Percentiles rank a stretch among this genome's conserved stretches.
Evolutionary conservation across 2,329 filamentous ascomycete genomes (phyloP).

Genomic region (Nemania sp.): DNA sequence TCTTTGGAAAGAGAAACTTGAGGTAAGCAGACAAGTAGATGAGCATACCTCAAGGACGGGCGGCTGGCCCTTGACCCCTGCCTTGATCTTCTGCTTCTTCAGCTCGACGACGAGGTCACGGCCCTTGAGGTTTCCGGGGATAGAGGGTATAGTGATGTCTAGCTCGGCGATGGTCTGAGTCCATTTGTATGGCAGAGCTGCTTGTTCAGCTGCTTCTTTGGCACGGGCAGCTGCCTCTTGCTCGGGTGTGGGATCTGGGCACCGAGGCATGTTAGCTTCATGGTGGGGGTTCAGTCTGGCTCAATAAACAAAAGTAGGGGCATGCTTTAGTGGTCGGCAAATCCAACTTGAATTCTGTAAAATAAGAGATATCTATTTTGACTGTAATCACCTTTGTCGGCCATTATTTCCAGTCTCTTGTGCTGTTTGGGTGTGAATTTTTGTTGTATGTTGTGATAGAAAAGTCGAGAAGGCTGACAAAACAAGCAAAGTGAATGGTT

Average conservation of each 20-base stretch:
- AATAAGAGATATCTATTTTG: not conserved
- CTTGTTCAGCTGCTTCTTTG: constrained; percentile 88
- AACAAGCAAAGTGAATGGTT: constrained; percentile 18
- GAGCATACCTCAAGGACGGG: constrained; percentile 82
- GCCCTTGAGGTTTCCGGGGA: constrained; percentile 86
- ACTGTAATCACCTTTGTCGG: constrained; percentile 41
- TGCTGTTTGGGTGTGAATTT: not conserved
- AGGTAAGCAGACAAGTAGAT: not conserved
- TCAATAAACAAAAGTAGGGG: not conserved
- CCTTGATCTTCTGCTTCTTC: constrained; percentile 80
- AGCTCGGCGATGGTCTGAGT: constrained; percentile 91
- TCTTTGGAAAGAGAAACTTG: too few relatives aligned
- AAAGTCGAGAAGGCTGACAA: constrained; percentile 42
- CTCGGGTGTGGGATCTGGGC: constrained; percentile 64
- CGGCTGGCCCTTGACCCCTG: constrained; percentile 88
- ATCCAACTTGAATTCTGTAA: too few relatives aligned
- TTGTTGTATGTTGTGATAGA: constrained; percentile 24
- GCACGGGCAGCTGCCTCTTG: constrained; percentile 70
- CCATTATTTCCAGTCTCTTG: constrained; percentile 36
- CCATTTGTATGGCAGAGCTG: constrained; percentile 96
- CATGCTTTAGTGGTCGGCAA: not conserved
- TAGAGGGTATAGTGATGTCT: constrained; percentile 76
- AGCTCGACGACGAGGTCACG: constrained; percentile 86
- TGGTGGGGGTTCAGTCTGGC: constrained; percentile 27
- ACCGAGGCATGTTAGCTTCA: constrained; percentile 27